A percentile compares a stretch with the other conserved stretches of the same genome.
These are phyloP conservation scores for Pseudomassariella vexata DNA, from an alignment of 2,329 filamentous ascomycete genomes.

Conservation along the genomic window DNA sequence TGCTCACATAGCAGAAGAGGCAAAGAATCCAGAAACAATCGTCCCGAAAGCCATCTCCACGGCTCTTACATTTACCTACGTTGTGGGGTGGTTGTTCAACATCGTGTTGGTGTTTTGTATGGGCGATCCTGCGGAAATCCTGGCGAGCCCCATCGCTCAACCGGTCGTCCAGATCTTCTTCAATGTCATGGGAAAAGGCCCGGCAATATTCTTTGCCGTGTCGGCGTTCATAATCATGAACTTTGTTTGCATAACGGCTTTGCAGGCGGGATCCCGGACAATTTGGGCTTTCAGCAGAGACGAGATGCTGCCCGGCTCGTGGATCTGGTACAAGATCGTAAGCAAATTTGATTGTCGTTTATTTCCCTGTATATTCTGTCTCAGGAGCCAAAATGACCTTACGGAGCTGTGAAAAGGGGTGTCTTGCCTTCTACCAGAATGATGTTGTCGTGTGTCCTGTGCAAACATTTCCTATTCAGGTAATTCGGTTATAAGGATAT, in stretches of 20 bases:
- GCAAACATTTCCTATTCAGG: too few species aligned
- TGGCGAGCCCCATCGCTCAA: slow-evolving; percentile 39
- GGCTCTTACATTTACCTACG: slow-evolving; percentile 50
- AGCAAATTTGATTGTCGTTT: too few species aligned
- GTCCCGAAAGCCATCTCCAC: slow-evolving; percentile 45
- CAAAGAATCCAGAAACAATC: slow-evolving; percentile 29
- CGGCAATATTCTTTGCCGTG: slow-evolving; percentile 50
- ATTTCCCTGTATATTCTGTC: too few species aligned
- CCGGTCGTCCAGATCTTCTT: slow-evolving; percentile 54
- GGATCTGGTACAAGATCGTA: slow-evolving; percentile 44
- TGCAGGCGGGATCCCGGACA: slow-evolving; percentile 46
- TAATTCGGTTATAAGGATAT: too few species aligned
- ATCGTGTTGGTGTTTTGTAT: slow-evolving; percentile 53
- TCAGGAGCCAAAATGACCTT: too few species aligned
- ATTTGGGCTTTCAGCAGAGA: slow-evolving; percentile 52
- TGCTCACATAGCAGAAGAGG: slow-evolving; percentile 45
- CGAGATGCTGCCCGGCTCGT: slow-evolving; percentile 38
- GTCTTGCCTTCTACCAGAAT: too few species aligned
- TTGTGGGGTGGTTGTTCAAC: slow-evolving; percentile 51
- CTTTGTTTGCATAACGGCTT: slow-evolving; percentile 53
- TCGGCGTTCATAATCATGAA: slow-evolving; percentile 52
- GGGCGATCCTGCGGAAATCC: slow-evolving; percentile 41
- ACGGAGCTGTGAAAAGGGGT: too few species aligned
- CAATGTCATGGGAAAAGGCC: slow-evolving; percentile 47
- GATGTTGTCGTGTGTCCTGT: too few species aligned